Evolutionary conservation across 225 moss, liverwort and hornwort genomes (phyloP).

Genomic region (Marchantia paleacea): DNA sequence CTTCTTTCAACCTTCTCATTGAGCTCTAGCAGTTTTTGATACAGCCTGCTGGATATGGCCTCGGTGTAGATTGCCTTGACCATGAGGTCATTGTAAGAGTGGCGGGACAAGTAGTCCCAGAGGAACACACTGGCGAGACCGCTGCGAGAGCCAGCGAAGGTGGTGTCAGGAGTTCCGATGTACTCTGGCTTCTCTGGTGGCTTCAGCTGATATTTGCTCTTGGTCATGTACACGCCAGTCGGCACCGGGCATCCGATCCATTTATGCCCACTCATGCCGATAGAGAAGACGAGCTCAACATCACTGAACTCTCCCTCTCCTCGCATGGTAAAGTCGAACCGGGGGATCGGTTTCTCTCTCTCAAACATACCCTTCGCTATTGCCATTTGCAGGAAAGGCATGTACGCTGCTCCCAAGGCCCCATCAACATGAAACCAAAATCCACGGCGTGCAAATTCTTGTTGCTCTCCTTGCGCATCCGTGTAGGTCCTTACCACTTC

Average conservation of each 20-base stretch:
- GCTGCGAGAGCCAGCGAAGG: constrained; percentile 19
- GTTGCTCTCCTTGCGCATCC: neutral
- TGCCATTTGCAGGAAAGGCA: constrained; percentile 27
- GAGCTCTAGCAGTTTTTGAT: neutral
- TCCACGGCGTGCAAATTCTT: neutral
- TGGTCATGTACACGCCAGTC: constrained; percentile 30
- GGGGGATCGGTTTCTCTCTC: neutral
- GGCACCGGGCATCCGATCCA: constrained; percentile 34
- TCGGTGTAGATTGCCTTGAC: neutral
- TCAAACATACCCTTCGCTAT: neutral
- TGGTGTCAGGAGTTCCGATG: constrained; percentile 17
- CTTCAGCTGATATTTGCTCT: constrained; percentile 28
- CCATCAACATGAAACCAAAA: constrained; percentile 33
- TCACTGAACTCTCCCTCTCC: neutral
- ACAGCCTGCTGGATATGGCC: neutral
- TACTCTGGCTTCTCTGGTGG: constrained; percentile 13
- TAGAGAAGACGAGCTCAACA: constrained; percentile 13
- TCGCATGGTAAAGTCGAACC: constrained; percentile 2
- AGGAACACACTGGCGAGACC: neutral
- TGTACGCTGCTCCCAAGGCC: constrained; percentile 34
- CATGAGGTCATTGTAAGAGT: neutral
- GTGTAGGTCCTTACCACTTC: neutral
- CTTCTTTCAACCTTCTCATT: neutral
- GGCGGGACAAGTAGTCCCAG: constrained; percentile 2
- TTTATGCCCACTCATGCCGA: constrained; percentile 30